Conservation (phyloP, 2,329 filamentous ascomycete species). For the Pseudopyricularia javanii region DNA sequence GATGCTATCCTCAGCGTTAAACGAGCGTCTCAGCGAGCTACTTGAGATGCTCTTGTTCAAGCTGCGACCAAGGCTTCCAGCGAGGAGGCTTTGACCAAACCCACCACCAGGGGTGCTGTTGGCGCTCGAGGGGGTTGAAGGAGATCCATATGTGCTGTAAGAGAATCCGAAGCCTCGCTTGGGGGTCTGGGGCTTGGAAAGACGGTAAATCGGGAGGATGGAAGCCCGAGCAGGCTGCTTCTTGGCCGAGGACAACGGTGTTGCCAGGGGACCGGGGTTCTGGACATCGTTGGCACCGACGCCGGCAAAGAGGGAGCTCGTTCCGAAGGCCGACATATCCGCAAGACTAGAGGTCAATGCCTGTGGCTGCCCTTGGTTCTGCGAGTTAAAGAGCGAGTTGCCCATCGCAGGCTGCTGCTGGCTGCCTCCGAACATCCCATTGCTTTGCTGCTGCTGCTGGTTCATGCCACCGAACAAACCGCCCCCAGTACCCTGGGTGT, state of each 20-base stretch:
- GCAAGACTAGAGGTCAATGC: slow-evolving; percentile 66
- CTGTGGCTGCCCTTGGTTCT: slow-evolving; percentile 42
- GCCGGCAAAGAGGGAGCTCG: slow-evolving; percentile 71
- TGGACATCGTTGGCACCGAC: slow-evolving; percentile 48
- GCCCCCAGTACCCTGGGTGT: slow-evolving; percentile 27
- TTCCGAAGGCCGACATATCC: slow-evolving; percentile 82
- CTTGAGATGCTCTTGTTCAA: slow-evolving; percentile 82
- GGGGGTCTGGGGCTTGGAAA: slow-evolving; percentile 71
- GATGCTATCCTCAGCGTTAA: slow-evolving; percentile 74
- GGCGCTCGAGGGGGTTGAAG: slow-evolving; percentile 54
- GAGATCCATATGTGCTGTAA: slow-evolving; percentile 83
- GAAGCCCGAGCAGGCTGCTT: slow-evolving; percentile 58
- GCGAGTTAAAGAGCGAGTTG: slow-evolving; percentile 45
- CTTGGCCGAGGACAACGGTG: slow-evolving; percentile 67
- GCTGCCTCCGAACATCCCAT: slow-evolving; percentile 32
- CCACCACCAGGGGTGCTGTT: slow-evolving; percentile 54
- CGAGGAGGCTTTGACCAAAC: slow-evolving; percentile 51
- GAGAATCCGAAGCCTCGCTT: slow-evolving; percentile 85
- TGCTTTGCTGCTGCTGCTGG: slow-evolving; percentile 27
- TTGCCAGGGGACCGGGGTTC: slow-evolving; percentile 83
- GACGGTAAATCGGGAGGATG: slow-evolving; percentile 75
- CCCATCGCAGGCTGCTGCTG: slow-evolving; percentile 36
- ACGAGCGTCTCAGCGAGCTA: slow-evolving; percentile 72
- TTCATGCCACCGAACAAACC: slow-evolving; percentile 42
- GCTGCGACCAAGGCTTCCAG: slow-evolving; percentile 55